Base-by-base conservation (phyloP, 2,329 filamentous ascomycete species). In the Pseudocercospora pini-densiflorae region DNA sequence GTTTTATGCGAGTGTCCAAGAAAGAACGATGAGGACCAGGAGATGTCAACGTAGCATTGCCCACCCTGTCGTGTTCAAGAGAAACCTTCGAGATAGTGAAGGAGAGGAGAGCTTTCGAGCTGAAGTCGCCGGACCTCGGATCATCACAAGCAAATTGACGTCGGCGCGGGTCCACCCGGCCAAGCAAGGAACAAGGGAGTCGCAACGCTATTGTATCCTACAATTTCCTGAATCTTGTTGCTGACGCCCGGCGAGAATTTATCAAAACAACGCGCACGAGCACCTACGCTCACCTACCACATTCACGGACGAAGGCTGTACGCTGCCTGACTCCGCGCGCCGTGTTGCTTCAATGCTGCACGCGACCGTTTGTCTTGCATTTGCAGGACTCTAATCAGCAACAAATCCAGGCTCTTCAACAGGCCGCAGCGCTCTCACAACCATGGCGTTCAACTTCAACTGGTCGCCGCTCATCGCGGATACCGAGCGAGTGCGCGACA, bases 401-500 rank as follows among this genome's bases (percentile, higher is more conserved):
- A 27, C 47, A 29, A 24, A 24, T 24, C 16, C 3, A 65, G 24
- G 43, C 63, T 63, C 45, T 57, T 63, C 65, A 69, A 69, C 47
- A 68, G 61, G 60, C 49, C 51, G 36, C 29, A 61, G 40, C 49
- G 33, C 40, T 23, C 10, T 45, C 62, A 29, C 68, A 55, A 69
- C 65, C 81, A 99, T 99, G 95, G 95, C 95, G 74, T 99, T 99
- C 91, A 98, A 98, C 86, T 99, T 99, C 92, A 98, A 98, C 92
- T 99, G 95, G 95, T 97, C 93, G 87, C 95, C 95, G 78, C 87
- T 99, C 72, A 95, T 96, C 83, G 94, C 94, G 77, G 95, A 98
- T 83, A 94, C 92, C 76, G 88, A 91, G 78, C 91, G 93, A 74
- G 94, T 95, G 60, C 92, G 94, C 79, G 94, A 98, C 79, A 91